Base-by-base conservation (phyloP, 768 basidiomycete species). In the Nevesoporus exiguus region DNA sequence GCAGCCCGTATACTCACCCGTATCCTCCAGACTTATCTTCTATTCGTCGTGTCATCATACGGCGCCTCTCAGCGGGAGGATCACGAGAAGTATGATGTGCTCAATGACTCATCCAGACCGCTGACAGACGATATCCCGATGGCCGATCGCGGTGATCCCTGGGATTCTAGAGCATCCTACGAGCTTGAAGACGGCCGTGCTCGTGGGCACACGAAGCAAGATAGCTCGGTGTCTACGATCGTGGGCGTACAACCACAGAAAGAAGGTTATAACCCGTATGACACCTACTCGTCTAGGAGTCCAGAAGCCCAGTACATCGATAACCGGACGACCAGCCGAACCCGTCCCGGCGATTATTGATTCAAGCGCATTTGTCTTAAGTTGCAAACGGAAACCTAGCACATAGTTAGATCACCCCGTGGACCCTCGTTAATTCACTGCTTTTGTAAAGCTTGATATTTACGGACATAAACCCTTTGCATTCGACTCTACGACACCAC, bases 71-170 rank as follows among this genome's bases (percentile, higher is more conserved):
- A 96, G 69, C 83, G 83, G 29, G 76, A 75, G n/a, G 92, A 93
- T 63, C 90, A 93, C 66, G 80, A 80, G 57, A 84, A 87, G 63
- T 94, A 91, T 64, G 84, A 88, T 63, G 80, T 82, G 24, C 76
- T 90, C 52, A 84, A 84, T 66, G 85, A 85, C 59, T 71, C 81
- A 4, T 74, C 76, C 13, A 75, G 76, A 58, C 77, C 79, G 45
- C 67, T 82, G 52, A 79, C 76, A 30, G 73, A 73, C 59, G 83
- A 87, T 59, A 84, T 86, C 31, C 82, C 83, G 10, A 78, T 90
- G 74, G 77, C 76, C 56, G 76, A 80, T 58, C 83, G 86, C 50
- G 75, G 73, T 57, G 84, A 86, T 63, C 79, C 84, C n/a, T 91
- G 87, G 85, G 82, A 88, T 52, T 73, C 80, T 25, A 77, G 85